These are phyloP conservation scores for Lecanicillium sp. DNA, from an alignment of 2,329 filamentous ascomycete genomes.

Conservation along the genomic window DNA sequence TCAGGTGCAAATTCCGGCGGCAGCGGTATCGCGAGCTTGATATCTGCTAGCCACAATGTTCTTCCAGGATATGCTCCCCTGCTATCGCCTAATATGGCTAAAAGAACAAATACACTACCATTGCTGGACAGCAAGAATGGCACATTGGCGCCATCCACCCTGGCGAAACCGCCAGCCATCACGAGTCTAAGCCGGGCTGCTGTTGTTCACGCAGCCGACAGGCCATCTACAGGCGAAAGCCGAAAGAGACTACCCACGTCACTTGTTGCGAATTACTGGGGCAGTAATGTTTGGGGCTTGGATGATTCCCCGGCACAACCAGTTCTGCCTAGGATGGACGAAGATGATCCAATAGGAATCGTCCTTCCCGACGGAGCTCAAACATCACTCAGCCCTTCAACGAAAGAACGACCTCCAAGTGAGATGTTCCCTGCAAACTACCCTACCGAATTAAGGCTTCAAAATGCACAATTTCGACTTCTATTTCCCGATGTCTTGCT, in stretches of 20 bases:
- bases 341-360: slow-evolving; percentile 33
- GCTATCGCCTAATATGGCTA: slow-evolving; percentile 20
- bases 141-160: slow-evolving; percentile 70
- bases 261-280: slow-evolving; percentile 90
- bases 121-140: slow-evolving; percentile 42
- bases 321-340: slow-evolving; percentile 22
- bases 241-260: slow-evolving; percentile 71
- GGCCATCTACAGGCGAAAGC: slow-evolving; percentile 56
- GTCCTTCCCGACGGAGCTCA: slow-evolving; percentile 24
- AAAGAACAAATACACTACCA: slow-evolving; percentile 21
- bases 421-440: slow-evolving; percentile 67
- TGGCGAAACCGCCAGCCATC: slow-evolving; percentile 73
- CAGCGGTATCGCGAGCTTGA: slow-evolving; percentile 73
- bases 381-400: slow-evolving; percentile 19
- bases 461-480: slow-evolving; percentile 88
- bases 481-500: slow-evolving; percentile 74
- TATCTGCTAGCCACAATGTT: slow-evolving; percentile 74
- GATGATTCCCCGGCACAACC: slow-evolving; percentile 20
- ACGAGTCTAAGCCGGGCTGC: slow-evolving; percentile 84
- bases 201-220: slow-evolving; percentile 71
- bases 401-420: slow-evolving; percentile 23
- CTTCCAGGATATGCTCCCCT: slow-evolving; percentile 50
- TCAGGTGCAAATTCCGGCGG: slow-evolving; percentile 28
- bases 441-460: slow-evolving; percentile 70
- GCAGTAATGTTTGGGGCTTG: slow-evolving; percentile 66